phyloP scores from a whole-genome alignment of 2,329 filamentous ascomycete genomes.

The Corniculantispora saksenae region DNA sequence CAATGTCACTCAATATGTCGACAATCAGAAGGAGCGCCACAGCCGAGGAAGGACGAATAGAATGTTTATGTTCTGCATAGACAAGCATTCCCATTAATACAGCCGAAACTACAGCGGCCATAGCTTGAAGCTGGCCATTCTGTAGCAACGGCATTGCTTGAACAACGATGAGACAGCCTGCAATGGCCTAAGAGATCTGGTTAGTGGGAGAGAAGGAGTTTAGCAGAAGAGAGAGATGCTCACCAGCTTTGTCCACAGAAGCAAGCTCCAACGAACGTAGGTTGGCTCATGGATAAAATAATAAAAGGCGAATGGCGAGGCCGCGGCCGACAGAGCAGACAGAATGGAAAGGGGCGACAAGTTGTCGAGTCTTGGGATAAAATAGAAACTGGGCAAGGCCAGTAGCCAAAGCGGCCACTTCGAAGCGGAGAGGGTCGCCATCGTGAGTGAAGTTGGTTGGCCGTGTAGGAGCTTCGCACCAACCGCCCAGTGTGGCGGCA shows the following conservation, averaged over 20 bases:
- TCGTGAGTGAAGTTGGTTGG: no score
- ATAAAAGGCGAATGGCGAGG: not conserved
- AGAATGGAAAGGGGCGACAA: not conserved
- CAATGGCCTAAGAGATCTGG: not conserved
- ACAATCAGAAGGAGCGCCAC: not conserved
- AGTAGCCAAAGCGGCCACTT: not conserved
- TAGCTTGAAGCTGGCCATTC: not conserved
- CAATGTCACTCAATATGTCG: not conserved
- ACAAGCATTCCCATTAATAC: not conserved
- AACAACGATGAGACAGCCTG: not conserved
- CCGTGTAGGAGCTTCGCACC: no score
- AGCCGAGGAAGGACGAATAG: not conserved
- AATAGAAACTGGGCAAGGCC: not conserved
- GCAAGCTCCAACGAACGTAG: not conserved
- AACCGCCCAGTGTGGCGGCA: no score
- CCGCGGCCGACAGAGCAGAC: not conserved
- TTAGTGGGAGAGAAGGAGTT: not conserved
- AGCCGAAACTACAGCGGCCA: no score
- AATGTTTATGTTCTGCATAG: not conserved
- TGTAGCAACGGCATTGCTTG: no score
- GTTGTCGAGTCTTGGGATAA: not conserved
- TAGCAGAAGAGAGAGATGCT: not conserved
- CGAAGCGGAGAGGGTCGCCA: not conserved
- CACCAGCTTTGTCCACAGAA: not conserved
- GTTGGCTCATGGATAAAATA: not conserved